Conservation (phyloP, 2,329 filamentous ascomycete species). For the Xylaria sp. region DNA sequence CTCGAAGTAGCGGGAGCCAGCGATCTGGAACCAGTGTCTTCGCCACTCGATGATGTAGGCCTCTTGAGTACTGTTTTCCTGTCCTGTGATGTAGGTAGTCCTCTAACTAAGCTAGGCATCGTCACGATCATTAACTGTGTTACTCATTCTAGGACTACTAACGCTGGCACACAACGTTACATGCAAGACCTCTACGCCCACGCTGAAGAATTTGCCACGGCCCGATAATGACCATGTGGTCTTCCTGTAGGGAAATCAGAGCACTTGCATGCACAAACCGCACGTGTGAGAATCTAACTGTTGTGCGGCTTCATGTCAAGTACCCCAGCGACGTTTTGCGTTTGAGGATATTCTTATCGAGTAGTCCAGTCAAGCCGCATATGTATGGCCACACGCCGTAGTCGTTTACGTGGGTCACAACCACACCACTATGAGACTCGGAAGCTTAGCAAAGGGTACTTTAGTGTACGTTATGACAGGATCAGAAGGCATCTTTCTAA, state of each 20-base stretch:
- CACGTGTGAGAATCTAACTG: neutral
- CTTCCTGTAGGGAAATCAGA: neutral
- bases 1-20: neutral
- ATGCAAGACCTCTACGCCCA: neutral
- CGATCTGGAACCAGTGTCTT: neutral
- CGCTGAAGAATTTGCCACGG: constrained; percentile 5
- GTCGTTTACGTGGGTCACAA: neutral
- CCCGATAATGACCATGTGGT: constrained; percentile 5
- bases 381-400: neutral
- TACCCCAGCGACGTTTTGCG: constrained; percentile 1
- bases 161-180: constrained; percentile 6
- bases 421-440: neutral
- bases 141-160: neutral
- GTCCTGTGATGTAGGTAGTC: neutral
- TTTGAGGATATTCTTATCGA: constrained; percentile 5
- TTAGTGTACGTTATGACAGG: constrained; percentile 5
- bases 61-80: neutral
- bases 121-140: neutral
- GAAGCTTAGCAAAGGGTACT: neutral
- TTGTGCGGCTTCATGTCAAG: constrained; percentile 2
- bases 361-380: constrained; percentile 5
- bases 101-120: neutral
- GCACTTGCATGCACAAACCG: constrained; percentile 1
- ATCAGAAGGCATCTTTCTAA: constrained; percentile 10
- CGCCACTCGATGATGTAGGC: neutral